These are phyloP conservation scores for Hortiboletus rubellus DNA, from an alignment of 1,284 basidiomycete species.

Conservation along the genomic window DNA sequence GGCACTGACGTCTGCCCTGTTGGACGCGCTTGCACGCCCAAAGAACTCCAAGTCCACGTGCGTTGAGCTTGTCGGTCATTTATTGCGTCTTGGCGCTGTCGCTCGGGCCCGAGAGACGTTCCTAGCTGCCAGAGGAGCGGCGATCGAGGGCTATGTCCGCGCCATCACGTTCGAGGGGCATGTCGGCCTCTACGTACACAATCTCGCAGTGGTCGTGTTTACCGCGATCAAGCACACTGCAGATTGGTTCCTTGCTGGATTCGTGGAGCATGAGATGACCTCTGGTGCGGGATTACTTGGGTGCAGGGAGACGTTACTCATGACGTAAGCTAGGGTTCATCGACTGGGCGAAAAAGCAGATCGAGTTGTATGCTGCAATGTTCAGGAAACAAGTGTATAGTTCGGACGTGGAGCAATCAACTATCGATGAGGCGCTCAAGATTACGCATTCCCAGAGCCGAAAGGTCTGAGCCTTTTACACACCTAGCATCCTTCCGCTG, in stretches of 20 bases:
- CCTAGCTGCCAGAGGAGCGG: conserved; percentile 73
- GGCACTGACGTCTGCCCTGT: conserved; percentile 71
- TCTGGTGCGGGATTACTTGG: conserved; percentile 62
- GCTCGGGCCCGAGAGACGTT: conserved; percentile 84
- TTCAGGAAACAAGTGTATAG: conserved; percentile 93
- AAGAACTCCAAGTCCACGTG: conserved; percentile 79
- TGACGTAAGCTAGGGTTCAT: conserved; percentile 69
- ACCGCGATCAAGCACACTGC: conserved; percentile 93
- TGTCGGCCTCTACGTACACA: conserved; percentile 76
- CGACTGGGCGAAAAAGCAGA: conserved; percentile 89
- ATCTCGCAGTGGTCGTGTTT: conserved; percentile 82
- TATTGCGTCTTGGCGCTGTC: conserved; percentile 76
- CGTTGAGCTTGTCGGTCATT: conserved; percentile 68
- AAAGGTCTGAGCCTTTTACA: conserved; percentile 51
- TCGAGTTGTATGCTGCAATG: conserved; percentile 81
- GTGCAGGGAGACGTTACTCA: conserved; percentile 1
- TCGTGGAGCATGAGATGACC: conserved; percentile 92
- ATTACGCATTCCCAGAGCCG: conserved; percentile 78
- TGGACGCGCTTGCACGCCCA: conserved; percentile 72
- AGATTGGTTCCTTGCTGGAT: conserved; percentile 97
- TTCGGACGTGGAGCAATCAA: conserved; percentile 66
- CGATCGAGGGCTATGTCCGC: conserved; percentile 76
- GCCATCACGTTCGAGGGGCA: conserved; percentile 93
- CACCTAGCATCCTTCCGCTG: not conserved
- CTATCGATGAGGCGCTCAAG: conserved; percentile 73